A percentile compares a stretch with the other conserved stretches of the same genome.
Evolutionary conservation across 2,329 filamentous ascomycete genomes (phyloP).

Genomic region (Diaporthe sp.): DNA sequence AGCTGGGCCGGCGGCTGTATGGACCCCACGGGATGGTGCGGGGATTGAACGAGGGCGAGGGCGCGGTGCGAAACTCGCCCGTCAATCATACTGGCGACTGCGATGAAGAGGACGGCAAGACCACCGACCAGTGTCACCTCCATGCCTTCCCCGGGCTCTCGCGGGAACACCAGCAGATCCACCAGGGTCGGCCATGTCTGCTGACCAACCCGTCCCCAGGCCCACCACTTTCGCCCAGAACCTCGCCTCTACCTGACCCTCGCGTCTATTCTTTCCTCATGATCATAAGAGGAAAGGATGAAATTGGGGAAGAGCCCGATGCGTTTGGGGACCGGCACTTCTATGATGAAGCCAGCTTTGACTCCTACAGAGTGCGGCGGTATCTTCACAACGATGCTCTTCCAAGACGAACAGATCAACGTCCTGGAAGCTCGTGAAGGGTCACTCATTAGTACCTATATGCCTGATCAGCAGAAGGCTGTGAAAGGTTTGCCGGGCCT

Average conservation of each 20-base stretch:
- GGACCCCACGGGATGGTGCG: too few species aligned
- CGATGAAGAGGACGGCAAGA: not conserved
- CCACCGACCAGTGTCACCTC: not conserved
- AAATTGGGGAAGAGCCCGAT: not conserved
- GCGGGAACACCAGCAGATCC: conserved; percentile 3
- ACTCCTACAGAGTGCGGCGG: too few species aligned
- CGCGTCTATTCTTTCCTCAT: conserved; percentile 7
- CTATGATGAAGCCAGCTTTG: too few species aligned
- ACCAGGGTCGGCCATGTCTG: conserved; percentile 3
- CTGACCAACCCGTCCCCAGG: not conserved
- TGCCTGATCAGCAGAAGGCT: too few species aligned
- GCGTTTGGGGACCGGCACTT: conserved; percentile 22
- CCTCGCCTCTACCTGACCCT: too few species aligned
- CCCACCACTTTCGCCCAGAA: too few species aligned
- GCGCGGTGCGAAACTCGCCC: not conserved
- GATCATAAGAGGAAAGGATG: not conserved
- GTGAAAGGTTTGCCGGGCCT: too few species aligned
- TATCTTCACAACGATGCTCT: too few species aligned
- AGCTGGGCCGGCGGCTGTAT: not conserved
- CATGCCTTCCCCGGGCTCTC: not conserved
- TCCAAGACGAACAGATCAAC: too few species aligned
- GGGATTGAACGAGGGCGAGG: not conserved
- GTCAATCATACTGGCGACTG: not conserved
- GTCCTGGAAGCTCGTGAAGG: too few species aligned
- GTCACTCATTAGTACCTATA: too few species aligned